Percentiles rank a stretch among this genome's conserved stretches.
Conservation (phyloP, 768 basidiomycete genomes). For the Chiua virens region DNA sequence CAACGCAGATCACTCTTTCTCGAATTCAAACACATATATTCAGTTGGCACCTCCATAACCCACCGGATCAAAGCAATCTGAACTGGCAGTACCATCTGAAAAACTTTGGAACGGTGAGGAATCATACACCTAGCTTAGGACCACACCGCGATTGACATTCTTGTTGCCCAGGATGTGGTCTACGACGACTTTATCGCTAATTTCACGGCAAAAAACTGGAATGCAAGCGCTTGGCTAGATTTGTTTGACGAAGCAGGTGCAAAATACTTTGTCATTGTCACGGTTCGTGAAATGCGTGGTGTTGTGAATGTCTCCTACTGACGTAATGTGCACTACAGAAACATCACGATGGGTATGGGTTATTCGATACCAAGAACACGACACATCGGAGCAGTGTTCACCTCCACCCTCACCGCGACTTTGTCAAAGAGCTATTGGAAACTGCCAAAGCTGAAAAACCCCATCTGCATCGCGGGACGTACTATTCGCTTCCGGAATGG, state of each 20-base stretch:
- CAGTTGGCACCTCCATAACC: conserved; percentile 42
- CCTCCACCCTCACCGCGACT: conserved; percentile 51
- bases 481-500: conserved; percentile 60
- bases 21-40: not conserved
- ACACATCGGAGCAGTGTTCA: conserved; percentile 49
- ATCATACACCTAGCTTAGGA: not conserved
- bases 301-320: not conserved
- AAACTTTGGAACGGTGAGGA: conserved; percentile 44
- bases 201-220: conserved; percentile 53
- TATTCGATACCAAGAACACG: conserved; percentile 57
- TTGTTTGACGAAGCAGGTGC: conserved; percentile 56
- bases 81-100: conserved; percentile 51
- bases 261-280: conserved; percentile 60
- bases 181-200: conserved; percentile 61
- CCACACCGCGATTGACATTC: not conserved
- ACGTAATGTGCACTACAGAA: conserved; percentile 34
- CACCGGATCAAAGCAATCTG: conserved; percentile 35
- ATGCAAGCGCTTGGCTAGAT: conserved; percentile 54
- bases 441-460: conserved; percentile 52
- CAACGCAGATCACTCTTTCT: not conserved
- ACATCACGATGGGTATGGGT: conserved; percentile 60
- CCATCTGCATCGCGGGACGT: conserved; percentile 53
- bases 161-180: conserved; percentile 36
- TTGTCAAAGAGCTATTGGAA: conserved; percentile 49
- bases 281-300: conserved; percentile 31